Evolutionary conservation across 164 flowering plant species (phyloP).

Genomic region (Cinnamomum chago): DNA sequence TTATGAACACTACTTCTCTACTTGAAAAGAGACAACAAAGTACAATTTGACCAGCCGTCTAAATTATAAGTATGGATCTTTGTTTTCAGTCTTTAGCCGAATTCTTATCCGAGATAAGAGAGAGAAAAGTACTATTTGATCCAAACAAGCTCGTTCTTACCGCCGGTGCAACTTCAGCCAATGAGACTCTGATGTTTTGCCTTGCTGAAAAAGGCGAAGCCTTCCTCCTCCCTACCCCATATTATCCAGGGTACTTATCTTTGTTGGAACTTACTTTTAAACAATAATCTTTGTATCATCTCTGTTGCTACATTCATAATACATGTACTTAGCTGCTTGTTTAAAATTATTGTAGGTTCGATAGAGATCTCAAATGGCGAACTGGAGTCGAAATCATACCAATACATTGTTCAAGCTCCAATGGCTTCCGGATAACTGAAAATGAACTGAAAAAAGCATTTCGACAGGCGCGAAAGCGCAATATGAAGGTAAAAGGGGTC

Average conservation of each 20-base stretch:
- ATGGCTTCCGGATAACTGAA: conserved; percentile 25
- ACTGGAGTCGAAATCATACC: conserved; percentile 37
- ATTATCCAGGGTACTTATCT: conserved; percentile 39
- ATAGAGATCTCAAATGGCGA: conserved; percentile 41
- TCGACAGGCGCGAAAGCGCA: conserved; percentile 18
- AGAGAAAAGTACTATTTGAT: conserved; percentile 35
- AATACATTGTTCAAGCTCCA: conserved; percentile 31
- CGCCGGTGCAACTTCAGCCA: conserved; percentile 50
- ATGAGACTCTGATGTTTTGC: conserved; percentile 45
- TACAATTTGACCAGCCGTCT: background rate
- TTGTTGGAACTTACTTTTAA: too few relatives aligned
- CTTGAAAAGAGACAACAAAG: background rate
- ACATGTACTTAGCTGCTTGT: background rate
- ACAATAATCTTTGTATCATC: background rate
- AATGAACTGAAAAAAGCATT: conserved; percentile 32
- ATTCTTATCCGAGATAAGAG: conserved; percentile 42
- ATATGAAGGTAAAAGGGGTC: conserved; percentile 32
- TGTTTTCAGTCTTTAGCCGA: conserved; percentile 31
- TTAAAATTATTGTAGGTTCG: conserved; percentile 20
- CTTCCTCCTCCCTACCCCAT: conserved; percentile 43
- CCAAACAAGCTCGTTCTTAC: conserved; percentile 43
- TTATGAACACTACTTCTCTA: background rate
- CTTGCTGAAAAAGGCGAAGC: conserved; percentile 48
- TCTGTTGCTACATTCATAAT: background rate
- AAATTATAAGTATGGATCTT: too few relatives aligned